Evolutionary conservation across 805 yeast species (phyloP), one percentile per base, ranked within the genome.

Genomic region (Starmerella ratchasimensis): DNA sequence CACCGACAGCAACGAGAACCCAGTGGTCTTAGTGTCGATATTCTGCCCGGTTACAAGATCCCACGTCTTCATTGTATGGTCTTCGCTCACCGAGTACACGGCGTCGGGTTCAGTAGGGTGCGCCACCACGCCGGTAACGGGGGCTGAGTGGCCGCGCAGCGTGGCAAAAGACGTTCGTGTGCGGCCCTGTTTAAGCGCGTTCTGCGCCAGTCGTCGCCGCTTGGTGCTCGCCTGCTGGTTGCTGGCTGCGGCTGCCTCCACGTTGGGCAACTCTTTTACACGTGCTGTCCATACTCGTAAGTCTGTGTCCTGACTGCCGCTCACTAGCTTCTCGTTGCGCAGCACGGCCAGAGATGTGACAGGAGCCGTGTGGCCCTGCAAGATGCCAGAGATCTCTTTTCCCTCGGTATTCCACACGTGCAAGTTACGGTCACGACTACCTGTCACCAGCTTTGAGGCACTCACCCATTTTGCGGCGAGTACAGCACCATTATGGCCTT

Each of bases 61-160:
- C 97, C 97, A 90, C 0, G 98, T 90, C 53, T 80, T 80, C 46
- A 90, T 74, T 0, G 94, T 74, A 57, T 90, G 98, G 62, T 90
- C 97, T 57, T 84, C 95, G 5, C 96, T 80, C 2, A 81, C 94
- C 0, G 97, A 83, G 60, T 90, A 88, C 9, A 78, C 94, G 4
- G 88, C 94, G 0, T 93, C 71, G 31, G 67, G 46, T 57, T 88
- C 97, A 16, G 64, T 62, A 3, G 64, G 54, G 52, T 81, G 94
- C 55, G 84, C 82, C 11, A 72, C 66, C 18, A 82, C 80, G 27
- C 71, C 93, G 53, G 83, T 90, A 17, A 88, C 96, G 2, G 97
- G 93, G 26, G 76, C 83, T 14, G 71, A 57, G 57, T 88, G 97
- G 19, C 88, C 77, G 52, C 78, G 84, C 43, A 88, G 63, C 28